phyloP scores from a whole-genome alignment of 2,329 filamentous ascomycete genomes.

The Microdochium trichocladiopsis region DNA sequence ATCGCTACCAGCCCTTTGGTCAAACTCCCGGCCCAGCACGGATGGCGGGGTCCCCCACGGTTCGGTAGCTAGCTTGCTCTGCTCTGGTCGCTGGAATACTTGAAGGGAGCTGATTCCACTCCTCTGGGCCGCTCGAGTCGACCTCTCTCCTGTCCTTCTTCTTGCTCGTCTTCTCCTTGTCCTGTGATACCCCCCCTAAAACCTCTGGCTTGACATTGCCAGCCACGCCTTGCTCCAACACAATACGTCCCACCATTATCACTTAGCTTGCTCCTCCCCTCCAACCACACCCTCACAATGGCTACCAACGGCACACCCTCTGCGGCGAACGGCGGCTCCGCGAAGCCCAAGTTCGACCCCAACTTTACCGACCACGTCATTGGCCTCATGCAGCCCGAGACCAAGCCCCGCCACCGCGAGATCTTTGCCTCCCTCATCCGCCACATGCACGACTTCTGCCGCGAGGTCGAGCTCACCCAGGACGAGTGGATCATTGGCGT shows the following conservation, averaged over 20 bases:
- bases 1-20: not conserved
- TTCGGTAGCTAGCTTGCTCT: too few species aligned
- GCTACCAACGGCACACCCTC: conserved; percentile 1
- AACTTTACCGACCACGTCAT: conserved; percentile 70
- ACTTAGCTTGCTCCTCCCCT: not conserved
- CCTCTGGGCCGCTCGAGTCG: not conserved
- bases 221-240: not conserved
- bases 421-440: conserved; percentile 58
- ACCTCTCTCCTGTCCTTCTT: not conserved
- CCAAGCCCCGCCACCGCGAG: conserved; percentile 54
- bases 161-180: not conserved
- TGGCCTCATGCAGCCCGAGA: conserved; percentile 65
- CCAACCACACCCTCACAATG: not conserved
- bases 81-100: too few species aligned
- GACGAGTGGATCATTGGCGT: conserved; percentile 75
- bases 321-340: not conserved
- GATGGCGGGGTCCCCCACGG: not conserved
- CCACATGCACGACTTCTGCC: conserved; percentile 72
- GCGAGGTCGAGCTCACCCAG: conserved; percentile 68
- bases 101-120: not conserved
- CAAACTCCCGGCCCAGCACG: not conserved
- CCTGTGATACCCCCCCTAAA: not conserved
- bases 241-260: not conserved
- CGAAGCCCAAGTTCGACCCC: not conserved
- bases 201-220: not conserved